Base-by-base conservation (phyloP, 1,284 basidiomycete species). In the Hymenochaete sp. region DNA sequence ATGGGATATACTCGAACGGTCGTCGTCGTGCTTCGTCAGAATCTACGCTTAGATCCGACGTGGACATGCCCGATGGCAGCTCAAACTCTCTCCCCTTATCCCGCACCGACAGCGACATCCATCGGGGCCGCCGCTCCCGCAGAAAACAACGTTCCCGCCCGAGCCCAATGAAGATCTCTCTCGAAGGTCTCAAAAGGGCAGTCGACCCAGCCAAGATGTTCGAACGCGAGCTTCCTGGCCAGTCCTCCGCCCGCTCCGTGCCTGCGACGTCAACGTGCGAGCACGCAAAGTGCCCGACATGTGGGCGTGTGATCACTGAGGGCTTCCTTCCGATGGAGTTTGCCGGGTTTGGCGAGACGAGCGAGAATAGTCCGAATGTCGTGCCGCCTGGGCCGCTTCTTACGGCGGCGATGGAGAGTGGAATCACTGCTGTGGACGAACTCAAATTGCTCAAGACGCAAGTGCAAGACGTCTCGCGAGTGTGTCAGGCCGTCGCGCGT, bases 401-500 rank as follows among this genome's bases (percentile, higher is more conserved):
- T 7, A 68, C 70, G n/a, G 77, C 75, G 8, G 74, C 73, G 1
- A 75, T 72, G 51, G 78, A 81, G 59, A 71, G 69, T 53, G 77
- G 76, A 25, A 73, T 79, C 68, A 72, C 71, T 48, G 80, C 82
- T 1, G 75, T 83, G 24, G 82, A 91, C 63, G 89, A 93, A 62
- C 71, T 92, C 42, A 75, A 77, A 55, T 63, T 91, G 41, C 73
- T 93, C 45, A 90, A 91, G 63, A 85, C 85, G 16, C 89, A 93
- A 66, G 88, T 93, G 1, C 84, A 90, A 67, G 90, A 93, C 60
- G 88, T 90, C 55, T 83, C 85, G 33, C 74, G 92, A 29, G 93
- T 98, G 25, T 97, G 93, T 66, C 93, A 93, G 63, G 93, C 93
- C 16, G 93, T 98, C 53, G 95, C 95, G 0, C 75, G 82, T 18